Conservation (phyloP, 495 filamentous ascomycete species). For the Chaetomium cochliodes region DNA sequence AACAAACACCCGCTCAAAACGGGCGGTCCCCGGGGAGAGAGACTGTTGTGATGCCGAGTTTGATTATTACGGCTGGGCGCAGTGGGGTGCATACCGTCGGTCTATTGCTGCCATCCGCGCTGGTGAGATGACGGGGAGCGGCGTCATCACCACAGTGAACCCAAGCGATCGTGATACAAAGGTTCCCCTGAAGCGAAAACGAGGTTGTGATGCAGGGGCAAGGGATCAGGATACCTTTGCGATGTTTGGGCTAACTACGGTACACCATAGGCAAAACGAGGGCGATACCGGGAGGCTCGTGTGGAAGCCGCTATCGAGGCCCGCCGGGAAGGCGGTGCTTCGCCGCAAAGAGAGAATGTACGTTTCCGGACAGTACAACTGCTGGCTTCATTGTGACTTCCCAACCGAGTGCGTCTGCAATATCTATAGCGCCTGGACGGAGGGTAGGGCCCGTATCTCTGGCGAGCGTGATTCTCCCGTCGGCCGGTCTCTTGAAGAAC, state of each 20-base stretch:
- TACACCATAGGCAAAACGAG: background rate
- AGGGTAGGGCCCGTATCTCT: constrained; percentile 4
- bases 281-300: background rate
- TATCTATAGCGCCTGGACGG: constrained; percentile 13
- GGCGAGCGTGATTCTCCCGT: background rate
- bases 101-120: background rate
- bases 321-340: constrained; percentile 9
- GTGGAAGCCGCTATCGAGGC: constrained; percentile 5
- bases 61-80: constrained; percentile 45
- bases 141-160: background rate
- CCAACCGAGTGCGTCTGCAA: constrained; percentile 44
- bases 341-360: constrained; percentile 34
- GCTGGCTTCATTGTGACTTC: constrained; percentile 45
- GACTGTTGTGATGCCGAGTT: constrained; percentile 37
- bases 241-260: background rate
- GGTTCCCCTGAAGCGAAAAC: background rate
- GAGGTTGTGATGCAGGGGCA: background rate
- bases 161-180: too few species aligned
- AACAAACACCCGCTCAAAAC: background rate
- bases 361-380: constrained; percentile 33
- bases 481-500: background rate
- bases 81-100: constrained; percentile 39
- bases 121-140: background rate
- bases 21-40: background rate
- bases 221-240: background rate